Conservation (phyloP, 163 green algal species). For the Prototheca cutis region DNA sequence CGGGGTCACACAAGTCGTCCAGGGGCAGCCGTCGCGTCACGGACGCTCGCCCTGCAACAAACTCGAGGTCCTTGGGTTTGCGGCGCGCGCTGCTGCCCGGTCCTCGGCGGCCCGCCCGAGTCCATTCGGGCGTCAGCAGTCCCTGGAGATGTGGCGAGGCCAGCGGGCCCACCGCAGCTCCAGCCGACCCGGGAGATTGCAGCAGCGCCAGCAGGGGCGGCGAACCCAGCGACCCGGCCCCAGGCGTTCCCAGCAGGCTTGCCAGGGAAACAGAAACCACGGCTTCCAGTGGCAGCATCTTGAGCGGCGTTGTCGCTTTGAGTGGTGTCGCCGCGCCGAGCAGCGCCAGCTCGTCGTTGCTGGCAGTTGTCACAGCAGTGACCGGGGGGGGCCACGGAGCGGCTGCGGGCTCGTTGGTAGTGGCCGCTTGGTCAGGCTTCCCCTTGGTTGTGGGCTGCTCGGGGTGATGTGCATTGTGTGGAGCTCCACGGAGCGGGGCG, state of each 20-base stretch:
- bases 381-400: too few species aligned
- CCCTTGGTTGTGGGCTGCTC: too few species aligned
- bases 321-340: not conserved
- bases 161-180: not conserved
- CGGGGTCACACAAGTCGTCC: not conserved
- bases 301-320: not conserved
- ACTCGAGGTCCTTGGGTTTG: not conserved
- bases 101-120: not conserved
- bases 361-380: not conserved
- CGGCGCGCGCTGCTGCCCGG: not conserved
- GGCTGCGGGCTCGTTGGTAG: too few species aligned
- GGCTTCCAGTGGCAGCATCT: not conserved
- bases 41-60: not conserved
- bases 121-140: slow-evolving; percentile 10
- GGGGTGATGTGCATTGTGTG: too few species aligned
- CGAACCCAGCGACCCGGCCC: not conserved
- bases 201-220: not conserved
- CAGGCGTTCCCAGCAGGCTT: too few species aligned
- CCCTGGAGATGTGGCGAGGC: slow-evolving; percentile 1
- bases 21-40: slow-evolving; percentile 4
- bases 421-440: too few species aligned
- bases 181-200: not conserved
- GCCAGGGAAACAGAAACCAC: too few species aligned
- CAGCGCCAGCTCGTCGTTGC: not conserved
- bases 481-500: too few species aligned